Evolutionary conservation across 176 grass and related monocot species (phyloP), one percentile per base, ranked within the genome.

Genomic region (Hordeum marinum): DNA sequence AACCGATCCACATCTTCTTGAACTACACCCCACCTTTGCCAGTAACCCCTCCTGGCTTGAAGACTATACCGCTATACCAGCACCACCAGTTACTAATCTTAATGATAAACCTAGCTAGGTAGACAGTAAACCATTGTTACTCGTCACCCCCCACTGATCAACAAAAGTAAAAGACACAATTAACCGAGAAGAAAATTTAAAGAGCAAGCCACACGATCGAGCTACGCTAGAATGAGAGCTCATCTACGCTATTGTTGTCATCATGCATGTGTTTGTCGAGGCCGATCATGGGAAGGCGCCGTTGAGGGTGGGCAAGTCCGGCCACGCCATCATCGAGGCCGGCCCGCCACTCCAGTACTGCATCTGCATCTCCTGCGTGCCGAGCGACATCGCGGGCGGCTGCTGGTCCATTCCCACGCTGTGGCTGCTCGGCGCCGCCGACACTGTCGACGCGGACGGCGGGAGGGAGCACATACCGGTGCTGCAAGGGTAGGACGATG

Each of bases 251-350:
- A 65, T 39, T 84, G 59, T 4, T 69, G 60, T 91, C 85, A 62
- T 37, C 84, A 80, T 75, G 42, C 84, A 68, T 73, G 65, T 24
- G 5, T 14, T 13, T 41, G 23, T 8, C 83, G 60, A 62, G 13
- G 26, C n/a, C 54, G 31, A 37, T 84, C 77, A 88, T 54, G 85
- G 88, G 82, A 90, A 88, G 15, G 85, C 45, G 61, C 91, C 85
- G 37, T 90, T 93, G 59, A 83, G 68, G 0, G 91, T 90, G 54
- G 91, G 88, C 82, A 93, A 85, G 75, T 93, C 88, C 60, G 85
- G 78, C 91, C 88, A 93, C 8, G 87, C 69, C 68, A 88, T 23
- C 89, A 90, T 87, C 48, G 89, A 32, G 23, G 81, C 63, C 25
- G 81, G 81, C 0, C 89, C 54, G 8, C 89, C 41, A 62, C 62